These are phyloP conservation scores for Saraca asoca DNA, from an alignment of 331 rosid genomes.

Conservation along the genomic window DNA sequence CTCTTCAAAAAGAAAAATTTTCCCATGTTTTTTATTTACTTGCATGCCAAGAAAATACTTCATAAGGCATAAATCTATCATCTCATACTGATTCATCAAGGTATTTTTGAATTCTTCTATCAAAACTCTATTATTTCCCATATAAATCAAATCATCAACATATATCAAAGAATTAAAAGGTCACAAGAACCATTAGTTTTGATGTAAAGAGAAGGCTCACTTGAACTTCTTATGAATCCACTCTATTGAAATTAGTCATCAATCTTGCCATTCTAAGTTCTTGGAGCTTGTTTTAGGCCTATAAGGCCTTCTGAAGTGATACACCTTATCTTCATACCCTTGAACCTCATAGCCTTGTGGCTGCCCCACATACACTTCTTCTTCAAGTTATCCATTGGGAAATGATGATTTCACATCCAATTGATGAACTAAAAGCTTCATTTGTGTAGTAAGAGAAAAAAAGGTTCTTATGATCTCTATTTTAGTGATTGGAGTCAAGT, in stretches of 20 bases:
- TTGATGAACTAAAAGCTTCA: no score
- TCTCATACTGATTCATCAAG: no score
- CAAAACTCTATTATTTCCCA: no score
- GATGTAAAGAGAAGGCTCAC: neutral
- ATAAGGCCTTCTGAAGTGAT: neutral
- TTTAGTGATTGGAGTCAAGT: neutral
- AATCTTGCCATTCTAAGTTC: neutral
- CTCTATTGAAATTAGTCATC: neutral
- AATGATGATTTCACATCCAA: no score
- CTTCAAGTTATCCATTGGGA: no score
- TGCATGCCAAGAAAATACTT: neutral
- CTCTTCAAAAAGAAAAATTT: neutral
- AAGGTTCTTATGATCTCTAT: no score
- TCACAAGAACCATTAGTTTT: neutral
- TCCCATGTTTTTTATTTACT: neutral
- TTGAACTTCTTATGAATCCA: neutral
- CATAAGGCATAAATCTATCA: no score
- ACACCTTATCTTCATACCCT: slow-evolving; percentile 5
- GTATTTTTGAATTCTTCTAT: no score
- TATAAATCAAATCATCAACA: slow-evolving; percentile 14
- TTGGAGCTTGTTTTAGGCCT: neutral
- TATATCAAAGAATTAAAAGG: neutral
- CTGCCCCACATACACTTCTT: no score
- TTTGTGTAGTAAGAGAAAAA: no score
- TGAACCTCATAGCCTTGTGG: no score